phyloP scores from a whole-genome alignment of 1,139 yeast genomes.

The Pichia kudriavzevii region DNA sequence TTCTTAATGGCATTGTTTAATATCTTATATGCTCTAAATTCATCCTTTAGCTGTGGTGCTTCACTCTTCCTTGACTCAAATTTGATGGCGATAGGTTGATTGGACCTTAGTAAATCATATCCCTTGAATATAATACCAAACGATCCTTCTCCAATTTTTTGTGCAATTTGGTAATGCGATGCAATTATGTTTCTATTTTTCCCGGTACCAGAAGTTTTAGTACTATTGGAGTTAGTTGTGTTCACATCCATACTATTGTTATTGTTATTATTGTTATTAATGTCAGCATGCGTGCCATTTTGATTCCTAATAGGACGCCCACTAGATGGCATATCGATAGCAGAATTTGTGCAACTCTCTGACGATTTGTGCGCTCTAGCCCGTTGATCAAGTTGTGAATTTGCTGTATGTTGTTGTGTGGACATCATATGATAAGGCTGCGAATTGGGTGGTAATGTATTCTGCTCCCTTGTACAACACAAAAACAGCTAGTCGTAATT shows the following conservation, averaged over 20 bases:
- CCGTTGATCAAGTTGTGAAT: too few species aligned
- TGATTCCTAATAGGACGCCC: too few species aligned
- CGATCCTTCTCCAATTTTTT: constrained; percentile 96
- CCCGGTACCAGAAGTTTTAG: background rate
- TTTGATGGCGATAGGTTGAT: constrained; percentile 68
- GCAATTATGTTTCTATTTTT: constrained; percentile 38
- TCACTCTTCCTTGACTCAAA: constrained; percentile 92
- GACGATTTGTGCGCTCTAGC: too few species aligned
- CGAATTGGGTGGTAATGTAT: too few species aligned
- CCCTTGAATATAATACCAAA: constrained; percentile 97
- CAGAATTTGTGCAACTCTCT: too few species aligned
- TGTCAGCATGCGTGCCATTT: too few species aligned
- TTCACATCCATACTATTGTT: background rate
- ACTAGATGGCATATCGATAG: too few species aligned
- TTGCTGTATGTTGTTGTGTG: too few species aligned
- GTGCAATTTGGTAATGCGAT: constrained; percentile 87
- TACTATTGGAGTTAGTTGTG: background rate
- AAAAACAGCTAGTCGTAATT: too few species aligned
- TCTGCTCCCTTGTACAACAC: too few species aligned
- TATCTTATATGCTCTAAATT: constrained; percentile 85
- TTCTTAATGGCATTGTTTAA: constrained; percentile 47
- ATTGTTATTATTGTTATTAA: background rate
- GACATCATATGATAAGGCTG: too few species aligned
- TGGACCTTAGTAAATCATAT: constrained; percentile 62
- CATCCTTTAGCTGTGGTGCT: constrained; percentile 95